Base-by-base conservation (phyloP, 2,329 filamentous ascomycete genomes). In the Falciphora oryzae region DNA sequence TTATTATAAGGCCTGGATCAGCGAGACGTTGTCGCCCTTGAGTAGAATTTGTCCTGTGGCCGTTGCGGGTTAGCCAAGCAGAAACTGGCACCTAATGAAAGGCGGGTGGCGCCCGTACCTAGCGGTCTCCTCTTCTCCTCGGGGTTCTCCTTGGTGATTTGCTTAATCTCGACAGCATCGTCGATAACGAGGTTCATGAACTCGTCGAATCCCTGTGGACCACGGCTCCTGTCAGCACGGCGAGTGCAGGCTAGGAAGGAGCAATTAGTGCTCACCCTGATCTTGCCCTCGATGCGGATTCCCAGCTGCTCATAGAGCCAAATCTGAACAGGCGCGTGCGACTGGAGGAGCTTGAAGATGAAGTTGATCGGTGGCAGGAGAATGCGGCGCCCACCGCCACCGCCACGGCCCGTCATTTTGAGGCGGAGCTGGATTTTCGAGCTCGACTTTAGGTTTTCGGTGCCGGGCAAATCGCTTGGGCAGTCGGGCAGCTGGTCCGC, bases 161-260 rank as follows among this genome's bases (percentile, higher is more conserved):
- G 85, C 76, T 89, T 91, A 59, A 99, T 93, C 79, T 98, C 94
- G 65, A 97, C 87, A 35, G 95, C 95, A 71, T 99, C 93, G 74
- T 99, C 95, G 65, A 75, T 69, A 56, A 98, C 95, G 62, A 99
- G 83, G 80, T 99, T 99, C 93, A 99, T 97, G 80, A 98, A 99
- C 78, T 99, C 95, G 76, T 99, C 95, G 70, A 99, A 99, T 18
- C 95, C 93, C 93, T 97, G 67, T 18, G 28, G 35, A 38, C 14
- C 2, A 16, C 16, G 5, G 8, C 35, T 35, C 18, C 2, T 29
- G 57, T 58, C 13, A 38, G 16, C 10, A 60, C 18, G 59, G 59
- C 1, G 16, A 22, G 6, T 3, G 28, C 5, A 25, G 35, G 7
- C 18, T 22, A 29, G 44, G 3, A 10, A 7, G 4, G 18, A 53